Evolutionary conservation across 192 early-diverging fungal species (phyloP).

Genomic region (Phycomyces nitens): DNA sequence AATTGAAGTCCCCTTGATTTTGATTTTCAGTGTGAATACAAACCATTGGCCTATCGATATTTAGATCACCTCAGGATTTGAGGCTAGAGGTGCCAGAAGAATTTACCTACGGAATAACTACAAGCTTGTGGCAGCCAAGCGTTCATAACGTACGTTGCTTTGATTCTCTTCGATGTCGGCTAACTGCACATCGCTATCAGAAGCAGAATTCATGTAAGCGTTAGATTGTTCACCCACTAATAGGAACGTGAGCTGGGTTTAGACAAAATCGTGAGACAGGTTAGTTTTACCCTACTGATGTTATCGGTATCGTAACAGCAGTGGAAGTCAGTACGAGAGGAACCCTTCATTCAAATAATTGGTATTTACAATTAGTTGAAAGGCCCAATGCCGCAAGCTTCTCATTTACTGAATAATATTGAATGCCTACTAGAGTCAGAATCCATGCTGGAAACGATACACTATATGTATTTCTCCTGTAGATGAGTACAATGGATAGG

Average conservation of each 20-base stretch:
- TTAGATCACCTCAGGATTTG: no score
- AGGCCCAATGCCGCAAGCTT: constrained; percentile 70
- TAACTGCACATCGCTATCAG: constrained; percentile 81
- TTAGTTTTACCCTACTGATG: constrained; percentile 94
- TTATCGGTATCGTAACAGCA: constrained; percentile 67
- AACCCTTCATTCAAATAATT: no score
- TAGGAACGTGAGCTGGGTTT: constrained; percentile 92
- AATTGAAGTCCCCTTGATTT: no score
- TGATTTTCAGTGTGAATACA: no score
- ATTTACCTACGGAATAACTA: no score
- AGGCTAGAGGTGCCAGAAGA: no score
- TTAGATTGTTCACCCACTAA: constrained; percentile 86
- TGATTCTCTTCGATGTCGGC: constrained; percentile 84
- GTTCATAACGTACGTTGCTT: constrained; percentile 82
- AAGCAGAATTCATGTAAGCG: constrained; percentile 83
- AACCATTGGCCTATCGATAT: no score
- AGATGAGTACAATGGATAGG: constrained; percentile 10
- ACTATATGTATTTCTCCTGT: constrained; percentile 30
- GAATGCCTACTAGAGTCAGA: constrained; percentile 75
- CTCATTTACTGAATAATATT: constrained; percentile 71
- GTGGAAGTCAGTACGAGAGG: constrained; percentile 71
- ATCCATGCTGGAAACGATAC: constrained; percentile 67
- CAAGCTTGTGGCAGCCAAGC: constrained; percentile 74
- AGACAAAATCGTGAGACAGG: constrained; percentile 94
- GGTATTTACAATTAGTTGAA: constrained; percentile 69